A percentile compares a stretch with the other conserved stretches of the same genome.
Conservation (phyloP, 129 eudicot genomes). For the sunflower (Helianthus annuus) region DNA sequence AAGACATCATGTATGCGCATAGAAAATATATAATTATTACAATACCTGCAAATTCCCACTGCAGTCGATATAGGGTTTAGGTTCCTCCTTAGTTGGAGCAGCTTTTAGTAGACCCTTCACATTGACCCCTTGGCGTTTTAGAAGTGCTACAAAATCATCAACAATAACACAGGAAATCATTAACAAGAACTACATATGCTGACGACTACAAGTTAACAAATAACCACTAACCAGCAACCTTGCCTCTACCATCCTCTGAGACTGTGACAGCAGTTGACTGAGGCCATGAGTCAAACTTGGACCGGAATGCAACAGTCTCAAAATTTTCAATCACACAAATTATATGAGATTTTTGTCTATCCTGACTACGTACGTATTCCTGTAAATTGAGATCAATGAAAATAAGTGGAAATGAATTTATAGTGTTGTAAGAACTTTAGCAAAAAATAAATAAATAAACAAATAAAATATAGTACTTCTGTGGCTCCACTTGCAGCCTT, state of each 20-base stretch:
- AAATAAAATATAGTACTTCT: constrained; percentile 37
- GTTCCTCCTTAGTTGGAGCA: constrained; percentile 64
- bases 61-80: constrained; percentile 58
- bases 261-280: constrained; percentile 48
- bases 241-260: constrained; percentile 78
- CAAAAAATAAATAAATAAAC: background rate
- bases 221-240: constrained; percentile 65
- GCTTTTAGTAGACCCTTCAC: constrained; percentile 77
- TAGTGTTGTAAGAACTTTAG: background rate
- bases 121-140: constrained; percentile 74
- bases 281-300: constrained; percentile 72
- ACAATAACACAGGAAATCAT: background rate
- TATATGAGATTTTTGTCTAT: constrained; percentile 50
- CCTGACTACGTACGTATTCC: constrained; percentile 50
- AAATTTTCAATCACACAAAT: constrained; percentile 57
- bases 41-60: constrained; percentile 69
- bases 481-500: constrained; percentile 59
- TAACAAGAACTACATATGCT: background rate
- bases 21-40: constrained; percentile 4
- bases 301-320: constrained; percentile 62
- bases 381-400: constrained; percentile 3
- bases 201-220: background rate
- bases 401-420: constrained; percentile 8
- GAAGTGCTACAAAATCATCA: constrained; percentile 49
- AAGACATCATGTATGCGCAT: background rate